These are phyloP conservation scores for Salvia rosmarinus DNA, from an alignment of 257 asterid genomes.

Conservation along the genomic window DNA sequence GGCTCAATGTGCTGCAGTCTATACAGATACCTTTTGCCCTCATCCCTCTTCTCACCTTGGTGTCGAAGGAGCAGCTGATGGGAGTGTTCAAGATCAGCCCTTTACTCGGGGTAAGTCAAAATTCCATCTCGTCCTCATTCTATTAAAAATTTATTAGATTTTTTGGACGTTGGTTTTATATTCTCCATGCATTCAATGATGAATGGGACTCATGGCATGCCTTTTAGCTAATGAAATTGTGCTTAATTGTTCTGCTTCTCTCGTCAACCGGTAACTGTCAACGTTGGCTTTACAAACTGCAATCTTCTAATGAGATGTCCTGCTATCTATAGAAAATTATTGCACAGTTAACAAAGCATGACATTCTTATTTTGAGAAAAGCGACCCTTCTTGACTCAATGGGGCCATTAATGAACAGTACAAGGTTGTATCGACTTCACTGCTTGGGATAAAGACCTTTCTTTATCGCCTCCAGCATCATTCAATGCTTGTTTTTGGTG, in stretches of 20 bases:
- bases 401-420: background rate
- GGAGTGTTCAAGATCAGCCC: constrained; percentile 83
- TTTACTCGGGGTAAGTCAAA: constrained; percentile 58
- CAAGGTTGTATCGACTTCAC: background rate
- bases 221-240: constrained; percentile 9
- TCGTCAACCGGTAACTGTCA: background rate
- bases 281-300: constrained; percentile 7
- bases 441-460: background rate
- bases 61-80: constrained; percentile 90
- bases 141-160: constrained; percentile 5
- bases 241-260: background rate
- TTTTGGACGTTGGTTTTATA: background rate
- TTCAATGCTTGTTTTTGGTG: background rate
- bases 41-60: constrained; percentile 96
- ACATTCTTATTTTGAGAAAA: too few relatives aligned
- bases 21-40: constrained; percentile 96
- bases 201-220: background rate
- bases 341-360: too few relatives aligned
- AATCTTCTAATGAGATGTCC: background rate
- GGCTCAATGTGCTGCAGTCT: constrained; percentile 98
- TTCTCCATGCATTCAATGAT: background rate
- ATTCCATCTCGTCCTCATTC: constrained; percentile 22
- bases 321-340: background rate
- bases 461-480: background rate
- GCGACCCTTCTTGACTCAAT: too few relatives aligned